Conservation (phyloP, 1,284 basidiomycete genomes). For the Ceratobasidium papillatum region DNA sequence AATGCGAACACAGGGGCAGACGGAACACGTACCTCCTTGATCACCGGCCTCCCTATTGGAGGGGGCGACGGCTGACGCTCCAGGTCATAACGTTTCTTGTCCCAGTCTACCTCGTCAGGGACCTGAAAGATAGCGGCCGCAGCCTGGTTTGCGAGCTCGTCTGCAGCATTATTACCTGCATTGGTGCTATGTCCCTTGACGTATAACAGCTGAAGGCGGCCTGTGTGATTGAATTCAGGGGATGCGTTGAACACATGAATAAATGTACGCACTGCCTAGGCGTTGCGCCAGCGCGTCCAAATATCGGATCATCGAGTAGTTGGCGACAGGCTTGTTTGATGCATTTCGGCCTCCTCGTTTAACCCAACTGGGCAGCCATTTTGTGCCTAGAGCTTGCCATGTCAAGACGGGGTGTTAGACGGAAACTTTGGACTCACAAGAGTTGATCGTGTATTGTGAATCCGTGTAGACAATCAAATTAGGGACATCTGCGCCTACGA, state of each 20-base stretch:
- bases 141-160: background rate
- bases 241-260: background rate
- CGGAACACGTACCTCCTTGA: background rate
- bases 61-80: background rate
- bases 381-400: background rate
- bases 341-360: slow-evolving; percentile 24
- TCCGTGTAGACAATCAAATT: slow-evolving; percentile 20
- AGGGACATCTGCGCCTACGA: slow-evolving; percentile 2
- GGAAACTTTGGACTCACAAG: background rate
- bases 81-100: background rate
- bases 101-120: slow-evolving; percentile 12
- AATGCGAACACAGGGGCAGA: background rate
- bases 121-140: background rate
- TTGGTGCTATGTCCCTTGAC: slow-evolving; percentile 10
- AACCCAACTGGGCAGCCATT: slow-evolving; percentile 42
- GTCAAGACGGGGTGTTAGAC: background rate
- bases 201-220: slow-evolving; percentile 7
- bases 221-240: background rate
- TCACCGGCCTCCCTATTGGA: background rate
- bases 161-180: slow-evolving; percentile 26
- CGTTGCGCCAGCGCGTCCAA: slow-evolving; percentile 13
- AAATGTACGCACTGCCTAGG: slow-evolving; percentile 11
- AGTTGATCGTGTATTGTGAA: slow-evolving; percentile 18
- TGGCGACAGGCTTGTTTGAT: slow-evolving; percentile 8
- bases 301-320: slow-evolving; percentile 41